Percentiles rank a stretch among this genome's conserved stretches.
These are phyloP conservation scores for Sergeia podlipaevii DNA, from an alignment of 208 protist species.

Conservation along the genomic window DNA sequence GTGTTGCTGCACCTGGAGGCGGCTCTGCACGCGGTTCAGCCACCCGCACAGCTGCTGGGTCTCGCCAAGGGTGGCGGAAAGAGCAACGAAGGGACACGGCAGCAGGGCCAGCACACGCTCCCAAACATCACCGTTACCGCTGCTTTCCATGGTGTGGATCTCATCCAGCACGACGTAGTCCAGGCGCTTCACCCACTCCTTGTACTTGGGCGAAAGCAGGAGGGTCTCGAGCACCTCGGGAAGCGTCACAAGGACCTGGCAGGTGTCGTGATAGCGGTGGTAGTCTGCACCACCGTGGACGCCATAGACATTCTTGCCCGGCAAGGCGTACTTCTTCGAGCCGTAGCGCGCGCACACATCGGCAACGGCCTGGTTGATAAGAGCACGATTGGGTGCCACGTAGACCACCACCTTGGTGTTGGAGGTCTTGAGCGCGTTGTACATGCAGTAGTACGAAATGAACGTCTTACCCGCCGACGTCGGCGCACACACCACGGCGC, in stretches of 20 bases:
- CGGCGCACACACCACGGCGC: conserved; percentile 94
- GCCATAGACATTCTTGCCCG: conserved; percentile 78
- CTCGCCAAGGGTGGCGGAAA: conserved; percentile 96
- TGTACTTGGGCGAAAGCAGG: conserved; percentile 84
- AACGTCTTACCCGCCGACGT: conserved; percentile 96
- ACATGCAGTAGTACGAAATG: conserved; percentile 96
- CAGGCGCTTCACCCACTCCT: conserved; percentile 79
- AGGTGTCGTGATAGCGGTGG: conserved; percentile 79
- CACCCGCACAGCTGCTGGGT: conserved; percentile 87
- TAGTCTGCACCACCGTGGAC: conserved; percentile 85
- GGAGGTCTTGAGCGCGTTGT: conserved; percentile 81
- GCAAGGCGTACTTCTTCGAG: conserved; percentile 78
- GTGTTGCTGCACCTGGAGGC: conserved; percentile 37
- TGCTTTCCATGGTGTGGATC: conserved; percentile 93
- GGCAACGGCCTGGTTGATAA: conserved; percentile 94
- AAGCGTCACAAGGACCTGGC: conserved; percentile 94
- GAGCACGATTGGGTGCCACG: conserved; percentile 89
- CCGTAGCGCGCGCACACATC: conserved; percentile 93
- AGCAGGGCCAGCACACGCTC: conserved; percentile 92
- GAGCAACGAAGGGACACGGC: conserved; percentile 91
- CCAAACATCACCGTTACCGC: conserved; percentile 88
- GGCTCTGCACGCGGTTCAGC: conserved; percentile 84
- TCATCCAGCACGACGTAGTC: conserved; percentile 96
- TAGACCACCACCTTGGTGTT: conserved; percentile 92
- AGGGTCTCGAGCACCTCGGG: conserved; percentile 92